These are phyloP conservation scores for Aspergillus texensis DNA, from an alignment of 2,329 filamentous ascomycete species.

Conservation along the genomic window DNA sequence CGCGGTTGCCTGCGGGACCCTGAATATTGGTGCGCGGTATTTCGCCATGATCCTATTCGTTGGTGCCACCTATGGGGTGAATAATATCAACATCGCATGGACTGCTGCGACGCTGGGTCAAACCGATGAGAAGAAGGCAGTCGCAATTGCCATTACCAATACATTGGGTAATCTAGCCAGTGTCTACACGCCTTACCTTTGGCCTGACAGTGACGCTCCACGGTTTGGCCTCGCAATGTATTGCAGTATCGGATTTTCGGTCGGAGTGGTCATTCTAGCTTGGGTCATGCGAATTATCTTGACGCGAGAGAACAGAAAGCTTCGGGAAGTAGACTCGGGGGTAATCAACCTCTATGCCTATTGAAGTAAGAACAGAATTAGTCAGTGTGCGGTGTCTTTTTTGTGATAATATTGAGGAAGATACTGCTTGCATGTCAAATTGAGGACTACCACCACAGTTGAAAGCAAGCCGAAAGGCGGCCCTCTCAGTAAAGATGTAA, in stretches of 20 bases:
- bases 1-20: constrained; percentile 29
- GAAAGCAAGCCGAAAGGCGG: too few relatives aligned
- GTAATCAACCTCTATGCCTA: constrained; percentile 18
- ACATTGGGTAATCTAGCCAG: constrained; percentile 42
- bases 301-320: constrained; percentile 13
- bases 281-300: constrained; percentile 16
- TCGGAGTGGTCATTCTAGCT: constrained; percentile 15
- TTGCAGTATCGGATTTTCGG: constrained; percentile 19
- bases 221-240: constrained; percentile 17
- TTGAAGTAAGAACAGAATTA: background rate
- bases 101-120: constrained; percentile 45
- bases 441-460: too few relatives aligned
- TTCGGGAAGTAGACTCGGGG: constrained; percentile 14
- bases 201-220: constrained; percentile 28
- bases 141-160: constrained; percentile 47
- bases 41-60: constrained; percentile 37
- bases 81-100: constrained; percentile 48
- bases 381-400: background rate
- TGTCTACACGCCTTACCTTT: constrained; percentile 45
- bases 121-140: constrained; percentile 49
- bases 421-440: background rate
- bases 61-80: constrained; percentile 35
- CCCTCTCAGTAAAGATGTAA: too few relatives aligned
- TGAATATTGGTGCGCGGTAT: constrained; percentile 34
- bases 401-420: background rate